Conservation (phyloP, 345 rosid genomes). For the Camelina hispida region DNA sequence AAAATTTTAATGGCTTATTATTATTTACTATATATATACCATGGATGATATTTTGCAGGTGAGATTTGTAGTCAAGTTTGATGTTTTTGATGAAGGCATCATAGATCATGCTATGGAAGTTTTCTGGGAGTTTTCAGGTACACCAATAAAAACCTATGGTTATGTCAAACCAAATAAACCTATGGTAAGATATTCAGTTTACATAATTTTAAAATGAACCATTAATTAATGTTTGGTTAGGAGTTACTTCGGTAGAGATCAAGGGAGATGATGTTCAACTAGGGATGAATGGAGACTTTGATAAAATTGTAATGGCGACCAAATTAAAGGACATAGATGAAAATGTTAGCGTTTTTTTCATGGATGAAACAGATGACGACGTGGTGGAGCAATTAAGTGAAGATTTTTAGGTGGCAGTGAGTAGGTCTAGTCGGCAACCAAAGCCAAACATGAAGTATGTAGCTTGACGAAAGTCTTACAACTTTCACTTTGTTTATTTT, state of each 20-base stretch:
- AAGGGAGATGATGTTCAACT: neutral
- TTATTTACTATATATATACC: neutral
- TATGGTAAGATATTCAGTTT: neutral
- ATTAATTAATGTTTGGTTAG: neutral
- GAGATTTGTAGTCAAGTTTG: neutral
- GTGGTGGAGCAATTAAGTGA: no score
- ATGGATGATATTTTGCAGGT: neutral
- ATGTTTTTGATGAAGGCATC: neutral
- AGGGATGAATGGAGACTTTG: no score
- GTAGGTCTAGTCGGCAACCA: no score
- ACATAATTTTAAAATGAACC: neutral
- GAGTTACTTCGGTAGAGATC: neutral
- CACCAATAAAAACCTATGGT: neutral
- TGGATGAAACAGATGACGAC: no score
- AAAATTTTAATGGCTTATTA: neutral
- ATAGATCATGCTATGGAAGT: neutral
- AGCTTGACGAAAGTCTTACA: no score
- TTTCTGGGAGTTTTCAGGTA: conserved; percentile 15
- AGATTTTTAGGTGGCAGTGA: no score
- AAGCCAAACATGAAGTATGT: no score
- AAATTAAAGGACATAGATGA: no score
- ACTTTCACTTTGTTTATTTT: no score
- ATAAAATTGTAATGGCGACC: no score
- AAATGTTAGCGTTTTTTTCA: no score
- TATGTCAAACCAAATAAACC: neutral